phyloP scores from a whole-genome alignment of 257 asterid species.

The Nicotiana benthamiana region DNA sequence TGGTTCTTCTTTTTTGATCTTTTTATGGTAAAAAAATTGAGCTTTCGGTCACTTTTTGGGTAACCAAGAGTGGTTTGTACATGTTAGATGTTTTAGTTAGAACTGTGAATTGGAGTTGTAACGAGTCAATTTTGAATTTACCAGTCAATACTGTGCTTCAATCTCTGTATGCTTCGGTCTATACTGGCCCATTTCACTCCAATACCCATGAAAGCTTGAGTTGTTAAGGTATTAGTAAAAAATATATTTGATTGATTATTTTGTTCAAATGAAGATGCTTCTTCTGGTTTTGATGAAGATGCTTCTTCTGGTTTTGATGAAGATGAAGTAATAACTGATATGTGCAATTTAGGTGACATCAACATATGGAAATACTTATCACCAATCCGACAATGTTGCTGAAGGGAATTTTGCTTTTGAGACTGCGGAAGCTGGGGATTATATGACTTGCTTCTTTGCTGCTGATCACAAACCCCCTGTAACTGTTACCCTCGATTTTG shows the following conservation, averaged over 20 bases:
- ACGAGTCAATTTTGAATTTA: not conserved
- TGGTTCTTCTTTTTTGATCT: not conserved
- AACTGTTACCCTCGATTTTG: slow-evolving; percentile 61
- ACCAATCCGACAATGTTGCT: slow-evolving; percentile 62
- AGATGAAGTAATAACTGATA: not conserved
- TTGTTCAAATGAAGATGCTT: not conserved
- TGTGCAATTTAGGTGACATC: slow-evolving; percentile 63
- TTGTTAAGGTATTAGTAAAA: not conserved
- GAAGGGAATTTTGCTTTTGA: slow-evolving; percentile 85
- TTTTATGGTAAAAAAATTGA: not conserved
- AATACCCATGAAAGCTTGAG: not conserved
- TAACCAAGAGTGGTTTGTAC: not conserved
- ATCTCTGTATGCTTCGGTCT: not conserved
- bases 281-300: not conserved
- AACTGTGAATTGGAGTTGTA: too few relatives aligned
- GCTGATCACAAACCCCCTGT: slow-evolving; percentile 60
- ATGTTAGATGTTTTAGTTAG: not conserved
- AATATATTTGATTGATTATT: not conserved
- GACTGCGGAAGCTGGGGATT: slow-evolving; percentile 74
- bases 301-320: not conserved
- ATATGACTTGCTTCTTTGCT: slow-evolving; percentile 83
- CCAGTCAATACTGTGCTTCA: not conserved
- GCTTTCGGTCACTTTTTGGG: not conserved
- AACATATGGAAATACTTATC: slow-evolving; percentile 70
- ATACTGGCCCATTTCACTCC: not conserved